These are phyloP conservation scores for Eudorina sp. DNA, from an alignment of 139 green algal species.

Conservation along the genomic window DNA sequence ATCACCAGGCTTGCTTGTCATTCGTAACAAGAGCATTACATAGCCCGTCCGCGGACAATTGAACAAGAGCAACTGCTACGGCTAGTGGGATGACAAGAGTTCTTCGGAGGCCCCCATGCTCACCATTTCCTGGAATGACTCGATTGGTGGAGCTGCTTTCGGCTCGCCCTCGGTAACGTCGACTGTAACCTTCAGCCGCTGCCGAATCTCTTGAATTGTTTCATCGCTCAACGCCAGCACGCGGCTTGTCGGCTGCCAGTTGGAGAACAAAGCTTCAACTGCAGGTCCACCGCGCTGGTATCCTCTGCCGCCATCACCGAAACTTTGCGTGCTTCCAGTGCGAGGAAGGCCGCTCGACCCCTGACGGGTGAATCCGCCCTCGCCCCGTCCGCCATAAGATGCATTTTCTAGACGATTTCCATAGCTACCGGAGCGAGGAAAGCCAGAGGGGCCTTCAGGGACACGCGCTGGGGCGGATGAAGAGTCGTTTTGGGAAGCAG, in stretches of 20 bases:
- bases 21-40: too few species aligned
- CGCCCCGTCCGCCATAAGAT: background rate
- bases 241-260: slow-evolving; percentile 71
- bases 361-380: slow-evolving; percentile 18
- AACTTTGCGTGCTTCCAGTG: slow-evolving; percentile 14
- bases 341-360: slow-evolving; percentile 13
- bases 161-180: slow-evolving; percentile 64
- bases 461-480: background rate
- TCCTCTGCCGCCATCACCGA: slow-evolving; percentile 25
- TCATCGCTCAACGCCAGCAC: slow-evolving; percentile 73
- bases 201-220: slow-evolving; percentile 77
- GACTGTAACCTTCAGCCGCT: slow-evolving; percentile 80
- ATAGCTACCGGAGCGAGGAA: slow-evolving; percentile 29
- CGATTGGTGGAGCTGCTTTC: slow-evolving; percentile 67
- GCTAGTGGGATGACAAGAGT: too few species aligned
- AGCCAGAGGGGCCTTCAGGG: slow-evolving; percentile 33
- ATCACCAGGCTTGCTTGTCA: too few species aligned
- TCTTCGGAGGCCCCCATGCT: background rate
- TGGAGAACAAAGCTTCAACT: slow-evolving; percentile 50
- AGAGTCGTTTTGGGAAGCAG: slow-evolving; percentile 27
- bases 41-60: too few species aligned
- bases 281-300: background rate
- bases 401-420: slow-evolving; percentile 27
- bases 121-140: slow-evolving; percentile 88
- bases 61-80: background rate